These are phyloP conservation scores for Lactarius evosmus DNA, from an alignment of 768 basidiomycete genomes.

Conservation along the genomic window DNA sequence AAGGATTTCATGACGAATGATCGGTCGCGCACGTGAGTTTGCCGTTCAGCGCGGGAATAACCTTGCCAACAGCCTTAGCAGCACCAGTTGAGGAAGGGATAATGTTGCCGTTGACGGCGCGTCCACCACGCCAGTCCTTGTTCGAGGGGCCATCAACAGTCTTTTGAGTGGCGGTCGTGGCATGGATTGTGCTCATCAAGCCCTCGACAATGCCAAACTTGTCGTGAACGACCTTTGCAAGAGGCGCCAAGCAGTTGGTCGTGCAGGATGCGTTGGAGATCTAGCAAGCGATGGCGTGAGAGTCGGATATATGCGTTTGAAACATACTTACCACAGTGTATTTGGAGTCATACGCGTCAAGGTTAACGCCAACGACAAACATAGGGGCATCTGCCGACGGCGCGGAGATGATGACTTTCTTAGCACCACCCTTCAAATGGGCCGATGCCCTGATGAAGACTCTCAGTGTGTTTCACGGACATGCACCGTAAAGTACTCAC, in stretches of 20 bases:
- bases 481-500: slow-evolving; percentile 37
- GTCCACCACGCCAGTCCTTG: slow-evolving; percentile 98
- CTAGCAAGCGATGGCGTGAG: slow-evolving; percentile 35
- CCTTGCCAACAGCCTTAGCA: slow-evolving; percentile 98
- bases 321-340: slow-evolving; percentile 69
- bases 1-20: neutral
- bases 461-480: neutral
- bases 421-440: slow-evolving; percentile 97
- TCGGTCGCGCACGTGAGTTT: slow-evolving; percentile 84
- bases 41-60: slow-evolving; percentile 94
- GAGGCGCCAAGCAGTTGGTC: slow-evolving; percentile 98
- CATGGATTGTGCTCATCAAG: slow-evolving; percentile 98
- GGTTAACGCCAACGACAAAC: slow-evolving; percentile 95
- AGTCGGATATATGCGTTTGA: slow-evolving; percentile 1
- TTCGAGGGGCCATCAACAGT: slow-evolving; percentile 90
- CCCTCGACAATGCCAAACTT: slow-evolving; percentile 95
- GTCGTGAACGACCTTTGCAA: slow-evolving; percentile 98
- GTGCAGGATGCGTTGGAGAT: slow-evolving; percentile 99
- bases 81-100: slow-evolving; percentile 99
- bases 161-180: slow-evolving; percentile 94
- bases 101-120: slow-evolving; percentile 96
- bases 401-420: slow-evolving; percentile 99
- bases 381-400: slow-evolving; percentile 97
- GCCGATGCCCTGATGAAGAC: slow-evolving; percentile 60
- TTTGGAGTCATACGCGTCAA: slow-evolving; percentile 85